Conservation (phyloP, 257 asterid species). For the Salvia hispanica region DNA sequence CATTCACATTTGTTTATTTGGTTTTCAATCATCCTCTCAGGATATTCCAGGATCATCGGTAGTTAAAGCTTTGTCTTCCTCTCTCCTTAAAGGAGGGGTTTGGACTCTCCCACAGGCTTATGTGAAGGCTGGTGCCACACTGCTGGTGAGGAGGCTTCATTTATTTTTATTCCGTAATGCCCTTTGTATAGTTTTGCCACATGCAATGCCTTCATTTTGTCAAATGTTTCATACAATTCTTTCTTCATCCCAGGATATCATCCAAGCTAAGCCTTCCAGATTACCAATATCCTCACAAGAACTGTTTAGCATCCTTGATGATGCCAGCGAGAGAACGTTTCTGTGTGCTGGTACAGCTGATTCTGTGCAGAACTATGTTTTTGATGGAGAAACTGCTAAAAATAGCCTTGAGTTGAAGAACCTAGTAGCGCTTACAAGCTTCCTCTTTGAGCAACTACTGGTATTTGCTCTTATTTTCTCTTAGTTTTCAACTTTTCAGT, state of each 20-base stretch:
- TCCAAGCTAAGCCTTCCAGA: slow-evolving; percentile 67
- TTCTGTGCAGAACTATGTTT: slow-evolving; percentile 65
- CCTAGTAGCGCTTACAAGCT: slow-evolving; percentile 76
- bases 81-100: slow-evolving; percentile 58
- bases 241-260: slow-evolving; percentile 68
- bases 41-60: slow-evolving; percentile 70
- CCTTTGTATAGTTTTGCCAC: slow-evolving; percentile 20
- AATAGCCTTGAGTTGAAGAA: slow-evolving; percentile 76
- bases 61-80: slow-evolving; percentile 52
- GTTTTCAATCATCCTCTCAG: slow-evolving; percentile 43
- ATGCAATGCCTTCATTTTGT: slow-evolving; percentile 24
- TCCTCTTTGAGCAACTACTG: slow-evolving; percentile 85
- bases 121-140: slow-evolving; percentile 70
- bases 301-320: slow-evolving; percentile 82
- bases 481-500: background rate
- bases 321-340: slow-evolving; percentile 92
- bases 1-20: slow-evolving; percentile 26
- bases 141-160: slow-evolving; percentile 59
- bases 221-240: slow-evolving; percentile 21
- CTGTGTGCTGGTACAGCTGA: slow-evolving; percentile 92
- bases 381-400: slow-evolving; percentile 70
- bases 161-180: slow-evolving; percentile 24
- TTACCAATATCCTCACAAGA: slow-evolving; percentile 72
- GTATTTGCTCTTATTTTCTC: slow-evolving; percentile 42
- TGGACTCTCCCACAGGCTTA: slow-evolving; percentile 77